A percentile compares a stretch with the other conserved stretches of the same genome.
Conservation (phyloP, 345 rosid genomes). For the Salix viminalis region DNA sequence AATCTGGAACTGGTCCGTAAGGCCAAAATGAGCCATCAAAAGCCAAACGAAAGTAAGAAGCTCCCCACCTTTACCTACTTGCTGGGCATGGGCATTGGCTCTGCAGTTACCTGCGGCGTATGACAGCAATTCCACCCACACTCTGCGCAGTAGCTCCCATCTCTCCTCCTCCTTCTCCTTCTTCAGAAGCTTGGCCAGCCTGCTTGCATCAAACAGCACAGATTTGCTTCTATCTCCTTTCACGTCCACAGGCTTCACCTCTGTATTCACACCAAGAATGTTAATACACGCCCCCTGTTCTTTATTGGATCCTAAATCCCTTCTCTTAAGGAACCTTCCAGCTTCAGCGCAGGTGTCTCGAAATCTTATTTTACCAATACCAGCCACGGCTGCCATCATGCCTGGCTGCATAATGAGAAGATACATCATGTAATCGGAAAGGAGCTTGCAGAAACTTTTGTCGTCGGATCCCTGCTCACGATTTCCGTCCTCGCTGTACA, state of each 20-base stretch:
- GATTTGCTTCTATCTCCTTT: slow-evolving; percentile 66
- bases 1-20: slow-evolving; percentile 50
- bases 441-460: slow-evolving; percentile 33
- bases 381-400: slow-evolving; percentile 47
- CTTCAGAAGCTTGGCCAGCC: slow-evolving; percentile 47
- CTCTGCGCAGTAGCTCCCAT: slow-evolving; percentile 49
- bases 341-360: slow-evolving; percentile 49
- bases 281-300: slow-evolving; percentile 15
- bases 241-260: slow-evolving; percentile 32
- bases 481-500: slow-evolving; percentile 17
- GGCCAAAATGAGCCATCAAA: slow-evolving; percentile 72
- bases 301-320: background rate
- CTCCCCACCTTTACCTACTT: slow-evolving; percentile 62
- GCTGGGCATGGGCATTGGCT: slow-evolving; percentile 50
- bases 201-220: slow-evolving; percentile 53
- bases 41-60: slow-evolving; percentile 60
- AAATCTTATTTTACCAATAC: slow-evolving; percentile 46
- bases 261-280: slow-evolving; percentile 26
- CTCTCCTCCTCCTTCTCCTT: slow-evolving; percentile 20
- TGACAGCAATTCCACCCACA: slow-evolving; percentile 63
- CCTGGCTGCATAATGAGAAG: slow-evolving; percentile 47
- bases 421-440: slow-evolving; percentile 61
- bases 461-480: background rate
- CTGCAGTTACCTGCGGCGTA: slow-evolving; percentile 58
- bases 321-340: slow-evolving; percentile 29